Percentiles rank a stretch among this genome's conserved stretches.
phyloP scores from a whole-genome alignment of 2,329 filamentous ascomycete species.

The Mycogone perniciosa region DNA sequence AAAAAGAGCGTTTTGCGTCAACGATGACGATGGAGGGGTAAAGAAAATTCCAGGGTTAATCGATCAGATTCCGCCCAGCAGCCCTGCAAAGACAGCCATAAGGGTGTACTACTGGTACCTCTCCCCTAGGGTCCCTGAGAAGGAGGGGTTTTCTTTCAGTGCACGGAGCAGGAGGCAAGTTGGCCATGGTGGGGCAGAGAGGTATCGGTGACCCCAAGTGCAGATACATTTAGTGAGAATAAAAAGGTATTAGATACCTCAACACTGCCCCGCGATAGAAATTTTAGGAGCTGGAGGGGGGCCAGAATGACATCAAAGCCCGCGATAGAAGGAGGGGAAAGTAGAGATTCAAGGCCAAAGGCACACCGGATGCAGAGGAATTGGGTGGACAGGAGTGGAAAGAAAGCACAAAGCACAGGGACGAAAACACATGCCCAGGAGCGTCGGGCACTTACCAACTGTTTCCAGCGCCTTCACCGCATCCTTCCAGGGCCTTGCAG shows the following conservation, averaged over 20 bases:
- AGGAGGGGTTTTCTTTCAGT: neutral
- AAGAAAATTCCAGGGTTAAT: neutral
- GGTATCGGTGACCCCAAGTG: conserved; percentile 1
- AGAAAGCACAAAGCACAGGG: conserved; percentile 2
- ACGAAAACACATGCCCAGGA: neutral
- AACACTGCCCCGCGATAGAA: conserved; percentile 14
- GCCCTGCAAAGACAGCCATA: neutral
- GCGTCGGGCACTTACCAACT: neutral
- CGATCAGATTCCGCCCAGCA: conserved; percentile 1
- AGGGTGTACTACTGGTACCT: too few relatives aligned
- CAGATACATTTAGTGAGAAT: neutral
- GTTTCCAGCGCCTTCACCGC: conserved; percentile 9
- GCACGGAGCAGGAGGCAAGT: too few relatives aligned
- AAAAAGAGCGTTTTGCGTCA: conserved; percentile 1
- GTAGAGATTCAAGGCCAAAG: neutral
- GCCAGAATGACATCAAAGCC: conserved; percentile 11
- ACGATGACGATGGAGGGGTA: conserved; percentile 6
- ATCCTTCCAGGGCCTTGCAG: conserved; percentile 9
- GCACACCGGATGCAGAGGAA: neutral
- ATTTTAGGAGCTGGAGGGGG: conserved; percentile 11
- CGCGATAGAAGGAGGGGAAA: neutral
- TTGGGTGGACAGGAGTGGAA: neutral
- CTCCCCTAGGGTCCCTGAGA: too few relatives aligned
- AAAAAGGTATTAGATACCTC: conserved; percentile 5
- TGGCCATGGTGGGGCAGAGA: conserved; percentile 7